Conservation (phyloP, 768 basidiomycete genomes). For the Podaxis sp. region DNA sequence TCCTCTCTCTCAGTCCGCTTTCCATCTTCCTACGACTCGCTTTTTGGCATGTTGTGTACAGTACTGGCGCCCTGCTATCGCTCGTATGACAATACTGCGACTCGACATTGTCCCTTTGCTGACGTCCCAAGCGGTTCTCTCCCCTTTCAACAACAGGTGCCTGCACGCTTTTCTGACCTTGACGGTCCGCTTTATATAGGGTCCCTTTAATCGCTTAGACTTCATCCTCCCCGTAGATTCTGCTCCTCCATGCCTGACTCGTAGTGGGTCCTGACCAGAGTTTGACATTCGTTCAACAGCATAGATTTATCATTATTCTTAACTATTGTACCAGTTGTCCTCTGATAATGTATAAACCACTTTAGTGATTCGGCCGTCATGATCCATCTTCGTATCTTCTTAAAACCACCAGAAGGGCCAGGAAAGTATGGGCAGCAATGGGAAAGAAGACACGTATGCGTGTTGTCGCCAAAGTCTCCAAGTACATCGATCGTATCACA, state of each 20-base stretch:
- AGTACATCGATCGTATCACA: too few relatives aligned
- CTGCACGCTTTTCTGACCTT: not conserved
- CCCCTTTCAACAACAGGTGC: not conserved
- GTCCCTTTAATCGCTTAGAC: not conserved
- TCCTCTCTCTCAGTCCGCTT: not conserved
- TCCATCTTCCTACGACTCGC: not conserved
- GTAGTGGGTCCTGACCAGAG: not conserved
- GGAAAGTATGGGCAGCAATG: not conserved
- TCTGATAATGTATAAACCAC: not conserved
- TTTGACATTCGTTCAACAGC: not conserved
- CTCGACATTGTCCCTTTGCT: not conserved
- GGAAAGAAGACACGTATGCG: not conserved
- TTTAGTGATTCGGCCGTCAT: not conserved
- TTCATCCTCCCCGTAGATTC: not conserved
- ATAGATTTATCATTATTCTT: not conserved
- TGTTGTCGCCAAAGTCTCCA: not conserved
- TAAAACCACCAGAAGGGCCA: not conserved
- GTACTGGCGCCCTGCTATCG: not conserved
- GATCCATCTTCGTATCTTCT: not conserved
- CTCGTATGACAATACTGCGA: conserved; percentile 10
- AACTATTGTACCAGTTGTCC: not conserved
- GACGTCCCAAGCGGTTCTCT: not conserved
- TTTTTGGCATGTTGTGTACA: conserved; percentile 4
- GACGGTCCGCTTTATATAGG: not conserved
- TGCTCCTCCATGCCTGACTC: not conserved